Percentiles rank a stretch among this genome's conserved stretches.
These are phyloP conservation scores for Xylaria sp. DNA, from an alignment of 2,329 filamentous ascomycete species.

Conservation along the genomic window DNA sequence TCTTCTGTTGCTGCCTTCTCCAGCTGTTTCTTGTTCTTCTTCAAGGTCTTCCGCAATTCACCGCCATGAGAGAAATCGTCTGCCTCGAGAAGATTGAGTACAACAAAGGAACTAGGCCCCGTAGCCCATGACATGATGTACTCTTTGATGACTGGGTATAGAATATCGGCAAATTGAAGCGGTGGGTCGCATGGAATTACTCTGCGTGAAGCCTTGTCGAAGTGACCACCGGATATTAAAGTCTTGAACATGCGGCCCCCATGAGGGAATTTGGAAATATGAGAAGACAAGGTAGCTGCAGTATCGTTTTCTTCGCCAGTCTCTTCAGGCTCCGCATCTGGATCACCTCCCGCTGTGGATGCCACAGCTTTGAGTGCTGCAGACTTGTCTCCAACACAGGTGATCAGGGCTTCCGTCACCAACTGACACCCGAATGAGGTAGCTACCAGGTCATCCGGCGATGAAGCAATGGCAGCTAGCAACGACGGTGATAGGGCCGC, in stretches of 20 bases:
- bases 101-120: slow-evolving; percentile 82
- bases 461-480: slow-evolving; percentile 72
- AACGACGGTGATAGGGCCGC: slow-evolving; percentile 76
- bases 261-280: slow-evolving; percentile 65
- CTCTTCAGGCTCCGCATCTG: slow-evolving; percentile 39
- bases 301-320: slow-evolving; percentile 47
- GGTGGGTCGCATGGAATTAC: slow-evolving; percentile 75
- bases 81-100: slow-evolving; percentile 80
- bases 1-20: slow-evolving; percentile 69
- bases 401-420: slow-evolving; percentile 80
- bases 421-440: slow-evolving; percentile 88
- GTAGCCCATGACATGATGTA: slow-evolving; percentile 83
- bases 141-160: slow-evolving; percentile 83
- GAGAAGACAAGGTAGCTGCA: slow-evolving; percentile 42
- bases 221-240: slow-evolving; percentile 86
- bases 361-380: slow-evolving; percentile 73
- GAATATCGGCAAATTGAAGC: slow-evolving; percentile 76
- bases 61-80: slow-evolving; percentile 70
- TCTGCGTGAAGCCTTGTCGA: slow-evolving; percentile 74
- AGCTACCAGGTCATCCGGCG: slow-evolving; percentile 70
- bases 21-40: slow-evolving; percentile 74
- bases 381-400: slow-evolving; percentile 76
- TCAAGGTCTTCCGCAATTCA: slow-evolving; percentile 72
- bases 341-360: slow-evolving; percentile 64
- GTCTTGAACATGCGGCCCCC: slow-evolving; percentile 89